A percentile compares a stretch with the other conserved stretches of the same genome.
Evolutionary conservation across 352 stramenopile genomes (phyloP).

Genomic region (Pythium apleroticum): DNA sequence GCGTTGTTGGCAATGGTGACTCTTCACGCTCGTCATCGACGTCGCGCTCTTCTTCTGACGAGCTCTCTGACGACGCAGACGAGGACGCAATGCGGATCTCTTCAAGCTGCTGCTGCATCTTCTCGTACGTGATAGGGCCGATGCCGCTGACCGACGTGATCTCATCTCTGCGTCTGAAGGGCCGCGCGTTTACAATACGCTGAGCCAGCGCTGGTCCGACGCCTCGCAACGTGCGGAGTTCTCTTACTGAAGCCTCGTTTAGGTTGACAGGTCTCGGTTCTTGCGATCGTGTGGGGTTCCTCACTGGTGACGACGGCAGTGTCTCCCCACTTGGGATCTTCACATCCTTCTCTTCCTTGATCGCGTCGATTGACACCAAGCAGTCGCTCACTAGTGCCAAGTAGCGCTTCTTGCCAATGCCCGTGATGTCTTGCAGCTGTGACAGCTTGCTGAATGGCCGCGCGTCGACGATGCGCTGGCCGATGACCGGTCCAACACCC

Average conservation of each 20-base stretch:
- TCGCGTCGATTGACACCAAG: slow-evolving; percentile 12
- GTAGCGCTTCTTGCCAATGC: slow-evolving; percentile 40
- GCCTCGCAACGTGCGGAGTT: slow-evolving; percentile 42
- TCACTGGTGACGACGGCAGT: background rate
- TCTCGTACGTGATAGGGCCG: slow-evolving; percentile 38
- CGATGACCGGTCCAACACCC: slow-evolving; percentile 42
- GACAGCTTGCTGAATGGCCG: slow-evolving; percentile 43
- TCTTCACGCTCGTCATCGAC: background rate
- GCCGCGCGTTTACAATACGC: slow-evolving; percentile 44
- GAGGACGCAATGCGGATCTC: slow-evolving; percentile 5
- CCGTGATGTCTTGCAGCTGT: slow-evolving; percentile 42
- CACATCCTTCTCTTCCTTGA: background rate
- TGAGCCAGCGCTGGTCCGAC: slow-evolving; percentile 41
- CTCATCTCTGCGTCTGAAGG: slow-evolving; percentile 51
- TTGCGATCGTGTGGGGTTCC: background rate
- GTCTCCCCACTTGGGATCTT: background rate
- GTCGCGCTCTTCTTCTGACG: slow-evolving; percentile 1
- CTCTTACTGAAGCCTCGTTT: slow-evolving; percentile 39
- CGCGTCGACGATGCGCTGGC: slow-evolving; percentile 38
- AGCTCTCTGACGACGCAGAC: background rate
- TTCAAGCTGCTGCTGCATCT: slow-evolving; percentile 31
- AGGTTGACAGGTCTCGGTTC: slow-evolving; percentile 35
- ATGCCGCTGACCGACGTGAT: slow-evolving; percentile 53
- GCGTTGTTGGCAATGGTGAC: background rate
- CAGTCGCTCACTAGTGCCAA: slow-evolving; percentile 5